Conservation (phyloP, 2,329 filamentous ascomycete genomes). For the Elsinoe fawcettii region DNA sequence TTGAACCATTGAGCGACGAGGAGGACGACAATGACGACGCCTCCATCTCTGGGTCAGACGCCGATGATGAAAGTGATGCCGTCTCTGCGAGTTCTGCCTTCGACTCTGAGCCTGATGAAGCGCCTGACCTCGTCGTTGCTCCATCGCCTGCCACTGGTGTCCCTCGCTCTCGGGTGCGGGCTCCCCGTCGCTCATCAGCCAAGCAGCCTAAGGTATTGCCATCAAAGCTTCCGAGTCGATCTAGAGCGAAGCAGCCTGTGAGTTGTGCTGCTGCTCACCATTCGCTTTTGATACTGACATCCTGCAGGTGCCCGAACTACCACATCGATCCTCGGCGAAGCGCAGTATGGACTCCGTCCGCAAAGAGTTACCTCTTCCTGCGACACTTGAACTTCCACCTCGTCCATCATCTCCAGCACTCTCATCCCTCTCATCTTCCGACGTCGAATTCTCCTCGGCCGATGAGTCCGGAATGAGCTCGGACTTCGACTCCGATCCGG, state of each 20-base stretch:
- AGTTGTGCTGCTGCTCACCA: not conserved
- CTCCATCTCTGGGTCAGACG: constrained; percentile 33
- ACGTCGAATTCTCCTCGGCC: not conserved
- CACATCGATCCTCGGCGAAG: not conserved
- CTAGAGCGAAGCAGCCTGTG: constrained; percentile 35
- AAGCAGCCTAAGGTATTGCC: constrained; percentile 17
- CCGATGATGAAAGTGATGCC: constrained; percentile 28
- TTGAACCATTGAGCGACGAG: constrained; percentile 56
- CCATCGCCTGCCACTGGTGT: constrained; percentile 15
- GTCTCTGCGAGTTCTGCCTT: constrained; percentile 27
- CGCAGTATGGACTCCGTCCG: not conserved
- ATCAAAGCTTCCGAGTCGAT: constrained; percentile 41
- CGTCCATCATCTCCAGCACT: not conserved
- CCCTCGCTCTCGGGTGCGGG: constrained; percentile 14
- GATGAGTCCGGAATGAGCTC: constrained; percentile 14
- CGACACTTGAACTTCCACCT: not conserved
- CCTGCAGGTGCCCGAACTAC: not conserved
- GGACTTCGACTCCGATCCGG: constrained; percentile 22
- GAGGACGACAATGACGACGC: constrained; percentile 40
- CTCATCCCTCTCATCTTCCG: constrained; percentile 3
- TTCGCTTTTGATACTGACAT: not conserved
- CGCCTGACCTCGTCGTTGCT: constrained; percentile 34
- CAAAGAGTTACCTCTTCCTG: not conserved
- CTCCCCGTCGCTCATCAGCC: constrained; percentile 22
- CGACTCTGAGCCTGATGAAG: constrained; percentile 44